These are phyloP conservation scores for Silene noctiflora DNA, from an alignment of 179 eudicot genomes.

Conservation along the genomic window DNA sequence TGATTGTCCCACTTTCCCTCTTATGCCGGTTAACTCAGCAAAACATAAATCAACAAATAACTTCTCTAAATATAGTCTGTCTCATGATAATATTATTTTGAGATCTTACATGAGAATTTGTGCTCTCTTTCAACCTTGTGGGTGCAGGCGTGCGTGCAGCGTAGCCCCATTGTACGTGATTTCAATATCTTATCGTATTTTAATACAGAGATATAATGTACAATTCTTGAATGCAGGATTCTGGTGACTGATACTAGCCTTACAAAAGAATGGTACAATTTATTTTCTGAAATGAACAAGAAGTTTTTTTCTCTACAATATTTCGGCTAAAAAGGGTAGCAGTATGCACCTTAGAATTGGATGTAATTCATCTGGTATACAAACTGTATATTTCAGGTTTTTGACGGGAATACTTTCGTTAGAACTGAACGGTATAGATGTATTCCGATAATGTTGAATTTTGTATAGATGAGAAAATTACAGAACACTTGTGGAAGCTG, in stretches of 20 bases:
- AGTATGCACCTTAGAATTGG: neutral
- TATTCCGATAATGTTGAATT: slow-evolving; percentile 13
- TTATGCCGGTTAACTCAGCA: too few relatives aligned
- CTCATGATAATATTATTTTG: too few relatives aligned
- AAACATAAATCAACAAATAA: too few relatives aligned
- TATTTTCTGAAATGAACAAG: neutral
- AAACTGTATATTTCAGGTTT: slow-evolving; percentile 10
- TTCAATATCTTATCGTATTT: neutral
- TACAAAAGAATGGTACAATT: neutral
- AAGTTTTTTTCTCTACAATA: neutral
- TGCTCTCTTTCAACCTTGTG: neutral
- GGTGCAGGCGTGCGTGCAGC: neutral
- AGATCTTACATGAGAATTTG: too few relatives aligned
- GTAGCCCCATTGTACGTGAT: neutral
- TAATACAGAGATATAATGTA: neutral
- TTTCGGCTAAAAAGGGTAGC: neutral
- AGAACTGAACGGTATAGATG: slow-evolving; percentile 19
- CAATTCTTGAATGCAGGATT: slow-evolving; percentile 2
- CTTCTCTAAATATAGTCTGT: too few relatives aligned
- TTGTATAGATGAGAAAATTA: slow-evolving; percentile 32
- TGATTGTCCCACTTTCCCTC: too few relatives aligned
- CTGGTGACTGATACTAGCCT: slow-evolving; percentile 2
- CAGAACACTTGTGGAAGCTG: neutral
- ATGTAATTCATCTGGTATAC: neutral
- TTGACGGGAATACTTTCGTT: slow-evolving; percentile 17